Percentiles rank a stretch among this genome's conserved stretches.
Evolutionary conservation across 441 rosid genomes (phyloP).

Genomic region (Populus tomentosa): DNA sequence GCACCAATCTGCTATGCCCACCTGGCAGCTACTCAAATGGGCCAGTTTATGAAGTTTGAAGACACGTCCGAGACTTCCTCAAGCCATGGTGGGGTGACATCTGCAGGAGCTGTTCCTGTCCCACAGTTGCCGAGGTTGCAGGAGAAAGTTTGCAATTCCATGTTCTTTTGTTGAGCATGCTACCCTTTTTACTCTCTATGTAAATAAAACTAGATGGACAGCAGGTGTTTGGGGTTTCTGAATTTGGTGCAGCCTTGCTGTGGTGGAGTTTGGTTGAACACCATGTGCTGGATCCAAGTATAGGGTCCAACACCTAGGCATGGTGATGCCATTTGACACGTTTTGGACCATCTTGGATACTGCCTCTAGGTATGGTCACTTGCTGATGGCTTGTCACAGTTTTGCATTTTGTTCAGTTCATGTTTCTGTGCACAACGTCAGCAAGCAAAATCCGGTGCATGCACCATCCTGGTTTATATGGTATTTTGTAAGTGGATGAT

Average conservation of each 20-base stretch:
- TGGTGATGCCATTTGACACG: background rate
- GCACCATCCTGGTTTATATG: background rate
- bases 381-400: background rate
- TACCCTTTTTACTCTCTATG: background rate
- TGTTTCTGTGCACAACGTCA: background rate
- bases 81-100: constrained; percentile 61
- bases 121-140: constrained; percentile 57
- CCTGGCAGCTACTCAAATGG: constrained; percentile 71
- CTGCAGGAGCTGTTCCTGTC: constrained; percentile 52
- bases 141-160: constrained; percentile 54
- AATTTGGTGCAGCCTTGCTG: background rate
- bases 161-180: constrained; percentile 62
- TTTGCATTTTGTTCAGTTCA: background rate
- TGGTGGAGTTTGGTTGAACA: background rate
- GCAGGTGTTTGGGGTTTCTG: background rate
- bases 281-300: background rate
- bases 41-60: constrained; percentile 72
- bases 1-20: constrained; percentile 87
- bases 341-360: background rate
- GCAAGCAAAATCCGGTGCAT: background rate
- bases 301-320: background rate
- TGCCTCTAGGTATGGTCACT: background rate
- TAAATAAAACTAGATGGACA: background rate
- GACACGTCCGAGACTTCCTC: constrained; percentile 65
- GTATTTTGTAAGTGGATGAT: background rate